Base-by-base conservation (phyloP, 2,329 filamentous ascomycete species). In the Shiraia sp. region DNA sequence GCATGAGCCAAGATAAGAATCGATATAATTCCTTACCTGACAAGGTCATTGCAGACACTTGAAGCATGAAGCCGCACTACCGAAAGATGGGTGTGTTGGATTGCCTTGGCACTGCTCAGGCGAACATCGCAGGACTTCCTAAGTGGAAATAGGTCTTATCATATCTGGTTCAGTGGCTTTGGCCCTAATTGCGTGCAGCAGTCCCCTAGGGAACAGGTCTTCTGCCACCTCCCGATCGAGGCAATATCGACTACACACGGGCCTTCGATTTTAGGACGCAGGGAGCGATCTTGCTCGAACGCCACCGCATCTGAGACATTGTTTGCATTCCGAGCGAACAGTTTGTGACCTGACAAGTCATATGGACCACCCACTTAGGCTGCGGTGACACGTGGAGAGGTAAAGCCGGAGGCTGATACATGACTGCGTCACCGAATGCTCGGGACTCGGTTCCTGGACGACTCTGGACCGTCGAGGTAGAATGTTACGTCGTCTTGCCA, bases 361-460 rank as follows among this genome's bases (percentile, higher is more conserved):
- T 61, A 54, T 42, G 57, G 53, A 40, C 52, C 44, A 29, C 33
- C 42, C 42, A 41, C 44, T 55, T 53, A 49, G 37, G 44, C 51
- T 42, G 40, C 44, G 47, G 53, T 54, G 56, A 65, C 63, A 68
- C 57, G 62, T 68, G 63, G 59, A 58, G 44, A 59, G 55, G 57
- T 60, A 60, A 57, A 8, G 57, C 53, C 41, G 32, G 34, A 44
- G 40, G 37, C 45, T 53, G 47, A 49, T 50, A 43, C 32, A 33
- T 26, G 37, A 26, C 33, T 45, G 35, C 42, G 25, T 41, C 32
- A 41, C 40, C 34, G 15, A 35, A 31, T 22, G 34, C 34, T 22
- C 36, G 30, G 31, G 22, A 32, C 19, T 22, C 19, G 19, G 19
- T 22, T 22, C 19, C 19, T 22, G 19, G 19, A 22, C 4, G 4